Base-by-base conservation (phyloP, 2,329 filamentous ascomycete genomes). In the Nigrograna mackinnonii region DNA sequence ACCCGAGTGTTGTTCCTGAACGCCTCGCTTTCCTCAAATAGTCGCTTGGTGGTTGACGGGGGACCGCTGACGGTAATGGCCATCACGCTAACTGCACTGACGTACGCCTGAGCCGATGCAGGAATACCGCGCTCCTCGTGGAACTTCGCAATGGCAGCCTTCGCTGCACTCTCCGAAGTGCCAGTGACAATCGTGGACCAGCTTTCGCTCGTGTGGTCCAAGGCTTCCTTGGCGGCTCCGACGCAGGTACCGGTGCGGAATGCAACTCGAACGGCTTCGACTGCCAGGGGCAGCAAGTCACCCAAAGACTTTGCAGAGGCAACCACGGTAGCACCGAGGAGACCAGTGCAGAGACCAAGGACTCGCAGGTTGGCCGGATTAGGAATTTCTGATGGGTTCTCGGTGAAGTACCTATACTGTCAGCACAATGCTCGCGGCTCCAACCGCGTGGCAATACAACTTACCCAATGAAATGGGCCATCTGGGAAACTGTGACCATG, bases 381-480 rank as follows among this genome's bases (percentile, higher is more conserved):
- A 47, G 58, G 79, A 62, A 66, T 71, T 67, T 76, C 82, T 71
- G 64, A 76, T 62, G 67, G 79, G 72, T 72, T 81, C 68, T 75
- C 74, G 22, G 67, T 68, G 52, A 72, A 78, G 61, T 76, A 78
- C 30, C 47, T 60, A 35, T 6, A 13, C 20, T 35, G 58, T 72
- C 54, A 71, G 67, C 50, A n/a, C n/a, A n/a, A n/a, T 39, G 30
- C 30, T 36, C 24, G 28, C n/a, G 17, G 7, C 6, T 4, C 9
- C 31, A 21, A 5, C 12, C 22, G 9, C 12, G 6, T 36, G 12
- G 34, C 11, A 21, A 12, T 11, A 26, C 9, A 39, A 73, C 80
- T 57, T 71, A 85, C 78, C 85, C 82, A 49, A 88, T 84, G 66
- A 85, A 87, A 61, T 87, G 83, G 35, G 79, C 80, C 40, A 87